Evolutionary conservation across 352 stramenopile species (phyloP).

Genomic region (Pythium monospermum): DNA sequence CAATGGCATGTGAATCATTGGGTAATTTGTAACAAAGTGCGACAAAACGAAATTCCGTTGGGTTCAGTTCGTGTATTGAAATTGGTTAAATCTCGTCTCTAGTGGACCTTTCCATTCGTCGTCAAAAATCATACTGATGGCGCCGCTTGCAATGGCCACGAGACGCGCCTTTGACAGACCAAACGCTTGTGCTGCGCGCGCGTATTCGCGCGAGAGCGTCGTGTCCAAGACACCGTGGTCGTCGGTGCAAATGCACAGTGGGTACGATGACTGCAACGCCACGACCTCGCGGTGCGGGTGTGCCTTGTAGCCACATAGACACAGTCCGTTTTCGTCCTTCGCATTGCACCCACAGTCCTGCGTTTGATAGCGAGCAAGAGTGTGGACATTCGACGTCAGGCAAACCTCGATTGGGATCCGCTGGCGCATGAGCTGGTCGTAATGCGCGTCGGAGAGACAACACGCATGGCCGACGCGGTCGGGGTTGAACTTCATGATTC

Average conservation of each 20-base stretch:
- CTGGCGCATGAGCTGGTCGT: constrained; percentile 54
- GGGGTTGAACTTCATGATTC: constrained; percentile 86
- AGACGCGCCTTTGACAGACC: constrained; percentile 43
- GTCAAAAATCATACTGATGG: constrained; percentile 65
- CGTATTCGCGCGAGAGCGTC: constrained; percentile 83
- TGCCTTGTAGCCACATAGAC: constrained; percentile 58
- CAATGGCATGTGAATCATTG: too few species aligned
- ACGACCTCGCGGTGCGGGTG: constrained; percentile 80
- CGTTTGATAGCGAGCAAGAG: constrained; percentile 72
- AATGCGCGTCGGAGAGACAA: constrained; percentile 66
- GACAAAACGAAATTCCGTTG: too few species aligned
- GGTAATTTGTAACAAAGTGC: constrained; percentile 4
- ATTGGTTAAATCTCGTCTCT: constrained; percentile 20
- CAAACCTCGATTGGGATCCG: constrained; percentile 92
- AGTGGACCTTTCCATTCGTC: constrained; percentile 26
- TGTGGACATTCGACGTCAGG: constrained; percentile 93
- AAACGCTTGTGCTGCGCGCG: constrained; percentile 76
- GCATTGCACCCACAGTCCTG: constrained; percentile 27
- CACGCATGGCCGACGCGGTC: constrained; percentile 91
- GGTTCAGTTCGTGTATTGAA: constrained; percentile 6
- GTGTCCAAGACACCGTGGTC: constrained; percentile 92
- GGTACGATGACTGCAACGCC: constrained; percentile 48
- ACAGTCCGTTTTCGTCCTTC: constrained; percentile 45
- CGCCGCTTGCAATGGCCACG: constrained; percentile 33
- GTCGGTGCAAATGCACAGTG: constrained; percentile 91